Conservation (phyloP, 2,329 filamentous ascomycete genomes). For the Beauveria asiatica region DNA sequence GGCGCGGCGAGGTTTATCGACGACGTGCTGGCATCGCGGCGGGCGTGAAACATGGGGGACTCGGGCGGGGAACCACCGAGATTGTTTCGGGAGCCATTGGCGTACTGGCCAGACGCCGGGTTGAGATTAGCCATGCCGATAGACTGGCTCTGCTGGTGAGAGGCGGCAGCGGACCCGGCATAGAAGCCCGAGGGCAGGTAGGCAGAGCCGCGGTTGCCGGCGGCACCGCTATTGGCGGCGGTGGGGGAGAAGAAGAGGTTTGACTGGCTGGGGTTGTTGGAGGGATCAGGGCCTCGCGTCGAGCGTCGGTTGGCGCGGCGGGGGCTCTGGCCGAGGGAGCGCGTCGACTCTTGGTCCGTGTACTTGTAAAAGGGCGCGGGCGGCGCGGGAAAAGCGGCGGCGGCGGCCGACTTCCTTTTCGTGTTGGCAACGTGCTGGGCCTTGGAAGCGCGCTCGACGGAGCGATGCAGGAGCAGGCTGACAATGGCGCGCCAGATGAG, state of each 20-base stretch:
- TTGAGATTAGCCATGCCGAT: constrained; percentile 55
- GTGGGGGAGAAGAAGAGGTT: constrained; percentile 95
- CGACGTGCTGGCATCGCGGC: constrained; percentile 50
- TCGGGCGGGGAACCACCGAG: constrained; percentile 50
- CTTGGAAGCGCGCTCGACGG: constrained; percentile 76
- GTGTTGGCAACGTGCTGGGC: constrained; percentile 61
- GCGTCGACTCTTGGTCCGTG: constrained; percentile 48
- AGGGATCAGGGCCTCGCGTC: constrained; percentile 42
- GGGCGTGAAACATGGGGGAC: constrained; percentile 49
- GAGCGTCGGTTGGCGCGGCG: constrained; percentile 42
- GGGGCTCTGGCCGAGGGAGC: constrained; percentile 33
- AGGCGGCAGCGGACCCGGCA: constrained; percentile 48
- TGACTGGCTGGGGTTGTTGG: constrained; percentile 51
- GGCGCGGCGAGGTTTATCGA: constrained; percentile 55
- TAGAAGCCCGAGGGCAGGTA: constrained; percentile 92
- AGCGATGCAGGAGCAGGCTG: constrained; percentile 85
- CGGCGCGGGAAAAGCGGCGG: constrained; percentile 47
- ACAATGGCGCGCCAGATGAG: constrained; percentile 82
- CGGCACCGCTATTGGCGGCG: constrained; percentile 58
- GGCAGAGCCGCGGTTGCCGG: constrained; percentile 60
- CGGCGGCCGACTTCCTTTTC: constrained; percentile 34
- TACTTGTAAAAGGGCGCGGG: constrained; percentile 58
- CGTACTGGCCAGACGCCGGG: constrained; percentile 46
- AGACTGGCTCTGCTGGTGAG: constrained; percentile 39
- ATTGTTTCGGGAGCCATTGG: constrained; percentile 32